These are phyloP conservation scores for Brassica carinata DNA, from an alignment of 345 rosid species.

Conservation along the genomic window DNA sequence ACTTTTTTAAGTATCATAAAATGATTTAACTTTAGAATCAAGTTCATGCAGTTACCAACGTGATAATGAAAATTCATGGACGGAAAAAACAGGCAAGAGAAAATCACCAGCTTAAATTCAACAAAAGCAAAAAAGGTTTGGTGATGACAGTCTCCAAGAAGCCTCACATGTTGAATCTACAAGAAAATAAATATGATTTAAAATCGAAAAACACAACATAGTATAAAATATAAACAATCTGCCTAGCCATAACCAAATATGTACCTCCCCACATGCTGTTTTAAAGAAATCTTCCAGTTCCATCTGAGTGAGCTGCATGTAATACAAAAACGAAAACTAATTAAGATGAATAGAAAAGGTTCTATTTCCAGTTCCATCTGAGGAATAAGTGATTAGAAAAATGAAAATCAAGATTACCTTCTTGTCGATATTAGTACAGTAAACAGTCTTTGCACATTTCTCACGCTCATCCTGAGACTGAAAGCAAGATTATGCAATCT, in stretches of 20 bases:
- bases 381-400: not conserved
- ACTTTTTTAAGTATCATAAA: not conserved
- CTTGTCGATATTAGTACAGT: conserved; percentile 90
- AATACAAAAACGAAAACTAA: not conserved
- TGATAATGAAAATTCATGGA: not conserved
- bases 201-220: not conserved
- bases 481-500: not conserved
- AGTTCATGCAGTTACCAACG: not conserved
- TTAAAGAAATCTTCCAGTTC: conserved; percentile 81
- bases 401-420: conserved; percentile 49
- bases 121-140: conserved; percentile 87
- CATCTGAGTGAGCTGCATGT: conserved; percentile 62
- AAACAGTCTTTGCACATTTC: conserved; percentile 87
- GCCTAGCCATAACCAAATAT: conserved; percentile 9
- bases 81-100: not conserved
- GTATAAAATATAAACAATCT: not conserved
- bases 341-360: not conserved
- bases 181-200: not conserved
- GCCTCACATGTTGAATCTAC: conserved; percentile 75
- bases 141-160: conserved; percentile 75
- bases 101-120: conserved; percentile 69
- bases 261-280: conserved; percentile 85
- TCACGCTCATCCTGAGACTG: conserved; percentile 88
- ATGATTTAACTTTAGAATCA: not conserved
- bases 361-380: not conserved